These are phyloP conservation scores for Tuber microsphaerosporum DNA, from an alignment of 495 filamentous ascomycete genomes.

Conservation along the genomic window DNA sequence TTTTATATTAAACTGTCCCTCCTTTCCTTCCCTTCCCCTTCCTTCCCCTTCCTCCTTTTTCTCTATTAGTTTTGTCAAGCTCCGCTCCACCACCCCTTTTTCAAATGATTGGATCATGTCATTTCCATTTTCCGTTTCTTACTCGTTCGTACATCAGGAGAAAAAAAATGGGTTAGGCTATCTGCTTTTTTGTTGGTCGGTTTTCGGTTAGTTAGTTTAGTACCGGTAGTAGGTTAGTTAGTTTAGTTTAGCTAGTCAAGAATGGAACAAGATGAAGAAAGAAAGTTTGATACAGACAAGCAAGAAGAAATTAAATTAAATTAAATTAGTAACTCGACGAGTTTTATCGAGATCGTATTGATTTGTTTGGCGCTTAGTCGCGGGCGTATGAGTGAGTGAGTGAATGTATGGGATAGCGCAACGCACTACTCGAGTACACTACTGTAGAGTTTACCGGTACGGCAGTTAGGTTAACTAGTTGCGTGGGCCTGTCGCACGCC, in stretches of 20 bases:
- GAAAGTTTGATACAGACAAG: background rate
- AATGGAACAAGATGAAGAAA: background rate
- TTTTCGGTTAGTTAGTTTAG: background rate
- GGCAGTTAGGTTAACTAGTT: too few relatives aligned
- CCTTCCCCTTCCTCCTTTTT: background rate
- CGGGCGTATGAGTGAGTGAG: background rate
- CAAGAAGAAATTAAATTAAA: background rate
- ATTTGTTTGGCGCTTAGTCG: background rate
- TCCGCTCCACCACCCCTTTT: background rate
- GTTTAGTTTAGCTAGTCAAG: background rate
- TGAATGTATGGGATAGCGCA: too few relatives aligned
- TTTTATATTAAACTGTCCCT: background rate
- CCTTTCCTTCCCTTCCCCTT: background rate
- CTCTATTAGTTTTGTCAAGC: background rate
- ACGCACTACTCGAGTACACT: too few relatives aligned
- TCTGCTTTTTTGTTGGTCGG: background rate
- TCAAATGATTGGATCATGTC: background rate
- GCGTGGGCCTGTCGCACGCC: too few relatives aligned
- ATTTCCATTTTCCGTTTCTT: background rate
- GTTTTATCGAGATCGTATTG: background rate
- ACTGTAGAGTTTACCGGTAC: too few relatives aligned
- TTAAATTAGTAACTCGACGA: background rate
- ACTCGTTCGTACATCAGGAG: background rate
- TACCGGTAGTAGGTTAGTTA: background rate
- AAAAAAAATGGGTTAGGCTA: background rate